Conservation (phyloP, 2,329 filamentous ascomycete species). For the Colletotrichum lindemuthianum region DNA sequence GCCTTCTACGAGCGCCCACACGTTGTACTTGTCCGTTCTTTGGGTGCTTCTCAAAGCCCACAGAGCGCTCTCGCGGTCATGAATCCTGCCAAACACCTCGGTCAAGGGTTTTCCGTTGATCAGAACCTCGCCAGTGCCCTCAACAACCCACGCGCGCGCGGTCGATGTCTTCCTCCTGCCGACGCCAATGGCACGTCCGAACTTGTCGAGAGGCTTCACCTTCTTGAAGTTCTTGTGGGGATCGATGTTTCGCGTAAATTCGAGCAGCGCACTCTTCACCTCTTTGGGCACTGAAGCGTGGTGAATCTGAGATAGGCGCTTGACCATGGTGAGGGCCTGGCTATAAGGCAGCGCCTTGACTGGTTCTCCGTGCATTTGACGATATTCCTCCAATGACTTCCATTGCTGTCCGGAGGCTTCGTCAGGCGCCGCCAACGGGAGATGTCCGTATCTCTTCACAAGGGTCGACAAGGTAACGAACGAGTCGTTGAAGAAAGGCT, state of each 20-base stretch:
- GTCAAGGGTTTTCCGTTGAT: conserved; percentile 90
- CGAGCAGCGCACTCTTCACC: conserved; percentile 70
- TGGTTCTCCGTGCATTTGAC: conserved; percentile 74
- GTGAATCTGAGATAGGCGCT: conserved; percentile 86
- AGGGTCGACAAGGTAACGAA: conserved; percentile 79
- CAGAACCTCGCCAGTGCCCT: conserved; percentile 89
- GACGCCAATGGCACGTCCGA: conserved; percentile 81
- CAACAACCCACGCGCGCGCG: conserved; percentile 87
- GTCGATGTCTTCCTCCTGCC: conserved; percentile 89
- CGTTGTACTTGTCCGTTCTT: conserved; percentile 94
- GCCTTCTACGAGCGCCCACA: conserved; percentile 85
- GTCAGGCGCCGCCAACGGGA: conserved; percentile 74
- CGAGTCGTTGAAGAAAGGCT: conserved; percentile 86
- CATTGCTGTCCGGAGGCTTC: conserved; percentile 81
- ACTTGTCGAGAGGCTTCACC: conserved; percentile 75
- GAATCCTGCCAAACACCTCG: conserved; percentile 84
- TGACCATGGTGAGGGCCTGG: conserved; percentile 78
- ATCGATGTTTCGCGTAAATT: conserved; percentile 81
- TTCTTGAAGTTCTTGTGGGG: conserved; percentile 72
- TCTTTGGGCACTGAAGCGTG: conserved; percentile 78
- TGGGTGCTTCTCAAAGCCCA: conserved; percentile 89
- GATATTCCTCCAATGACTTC: conserved; percentile 82
- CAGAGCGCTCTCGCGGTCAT: conserved; percentile 93
- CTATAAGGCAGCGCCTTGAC: conserved; percentile 83
- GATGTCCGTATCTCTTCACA: conserved; percentile 74